Percentiles rank a stretch among this genome's conserved stretches.
phyloP scores from a whole-genome alignment of 2,329 filamentous ascomycete genomes.

The Clarireedia paspali region DNA sequence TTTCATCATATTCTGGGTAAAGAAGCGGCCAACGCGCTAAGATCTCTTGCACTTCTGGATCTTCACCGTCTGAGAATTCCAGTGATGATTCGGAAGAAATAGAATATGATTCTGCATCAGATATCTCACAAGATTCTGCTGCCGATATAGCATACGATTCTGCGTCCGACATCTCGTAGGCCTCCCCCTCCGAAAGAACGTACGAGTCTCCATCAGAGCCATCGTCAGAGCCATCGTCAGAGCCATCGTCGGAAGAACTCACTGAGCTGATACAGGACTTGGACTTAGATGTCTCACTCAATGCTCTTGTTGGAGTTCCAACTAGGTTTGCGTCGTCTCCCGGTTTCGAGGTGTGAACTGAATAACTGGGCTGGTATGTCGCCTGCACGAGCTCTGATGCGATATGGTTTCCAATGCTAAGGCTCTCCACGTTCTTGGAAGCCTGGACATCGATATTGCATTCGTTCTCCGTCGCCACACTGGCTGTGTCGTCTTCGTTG shows the following conservation, averaged over 20 bases:
- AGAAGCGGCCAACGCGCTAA: no score
- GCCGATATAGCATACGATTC: background rate
- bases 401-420: no score
- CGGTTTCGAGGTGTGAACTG: no score
- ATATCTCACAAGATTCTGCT: background rate
- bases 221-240: background rate
- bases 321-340: no score
- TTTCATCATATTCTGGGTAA: no score
- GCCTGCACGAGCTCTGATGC: no score
- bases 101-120: background rate
- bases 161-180: no score
- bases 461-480: background rate
- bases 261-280: background rate
- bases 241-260: background rate
- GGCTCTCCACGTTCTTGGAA: no score
- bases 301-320: background rate
- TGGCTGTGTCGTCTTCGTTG: no score
- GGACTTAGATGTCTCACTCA: background rate
- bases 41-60: background rate
- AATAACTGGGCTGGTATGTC: no score
- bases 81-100: background rate
- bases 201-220: background rate
- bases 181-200: no score
- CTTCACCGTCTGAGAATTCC: background rate
- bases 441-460: no score